Conservation (phyloP, 768 basidiomycete species). For the Tricholoma matsutake region DNA sequence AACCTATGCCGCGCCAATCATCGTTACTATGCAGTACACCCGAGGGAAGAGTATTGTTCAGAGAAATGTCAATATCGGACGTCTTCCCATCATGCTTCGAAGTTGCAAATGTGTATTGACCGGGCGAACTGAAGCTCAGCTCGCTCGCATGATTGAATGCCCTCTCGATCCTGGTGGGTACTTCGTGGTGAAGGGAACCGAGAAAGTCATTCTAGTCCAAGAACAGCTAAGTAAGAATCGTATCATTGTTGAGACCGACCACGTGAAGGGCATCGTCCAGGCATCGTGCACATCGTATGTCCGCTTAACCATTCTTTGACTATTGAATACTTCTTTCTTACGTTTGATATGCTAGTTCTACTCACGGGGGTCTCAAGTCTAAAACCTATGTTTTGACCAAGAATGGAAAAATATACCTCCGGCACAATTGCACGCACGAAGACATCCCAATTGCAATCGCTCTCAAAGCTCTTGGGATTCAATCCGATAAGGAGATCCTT, state of each 20-base stretch:
- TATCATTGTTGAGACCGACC: slow-evolving; percentile 96
- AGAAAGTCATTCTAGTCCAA: slow-evolving; percentile 98
- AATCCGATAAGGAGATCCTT: slow-evolving; percentile 97
- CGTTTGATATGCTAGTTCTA: slow-evolving; percentile 48
- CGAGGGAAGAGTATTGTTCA: slow-evolving; percentile 87
- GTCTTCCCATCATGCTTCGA: slow-evolving; percentile 94
- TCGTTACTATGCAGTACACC: slow-evolving; percentile 93
- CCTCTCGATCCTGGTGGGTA: slow-evolving; percentile 99
- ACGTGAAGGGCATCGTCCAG: slow-evolving; percentile 84
- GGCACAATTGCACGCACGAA: slow-evolving; percentile 96
- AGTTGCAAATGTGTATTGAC: slow-evolving; percentile 93
- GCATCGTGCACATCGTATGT: slow-evolving; percentile 95
- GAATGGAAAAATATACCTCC: slow-evolving; percentile 90
- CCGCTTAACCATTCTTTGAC: background rate
- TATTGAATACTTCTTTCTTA: background rate
- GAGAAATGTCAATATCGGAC: slow-evolving; percentile 84
- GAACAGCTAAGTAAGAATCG: slow-evolving; percentile 99
- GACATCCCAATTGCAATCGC: slow-evolving; percentile 96
- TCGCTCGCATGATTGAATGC: slow-evolving; percentile 96
- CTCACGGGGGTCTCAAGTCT: slow-evolving; percentile 84
- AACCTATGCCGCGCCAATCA: slow-evolving; percentile 90
- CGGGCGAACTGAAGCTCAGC: slow-evolving; percentile 68
- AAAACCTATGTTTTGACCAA: slow-evolving; percentile 98
- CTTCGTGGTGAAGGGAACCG: slow-evolving; percentile 98
- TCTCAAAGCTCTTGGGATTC: slow-evolving; percentile 93